Conservation (phyloP, 257 asterid genomes). For the Plantago ovata region DNA sequence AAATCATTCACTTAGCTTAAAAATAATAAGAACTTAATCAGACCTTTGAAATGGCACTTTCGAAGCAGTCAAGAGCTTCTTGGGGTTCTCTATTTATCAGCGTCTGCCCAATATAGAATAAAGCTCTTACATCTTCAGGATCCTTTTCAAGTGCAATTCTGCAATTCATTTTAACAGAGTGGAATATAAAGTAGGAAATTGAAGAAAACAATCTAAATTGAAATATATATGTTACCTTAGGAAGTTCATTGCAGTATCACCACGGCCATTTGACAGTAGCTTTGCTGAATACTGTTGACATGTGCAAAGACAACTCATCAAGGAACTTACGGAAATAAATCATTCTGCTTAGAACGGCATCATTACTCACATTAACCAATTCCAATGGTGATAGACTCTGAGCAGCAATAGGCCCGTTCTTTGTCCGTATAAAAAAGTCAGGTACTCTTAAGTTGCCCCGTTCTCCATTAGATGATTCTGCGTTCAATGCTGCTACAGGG, state of each 20-base stretch:
- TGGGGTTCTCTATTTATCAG: slow-evolving; percentile 43
- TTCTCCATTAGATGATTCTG: slow-evolving; percentile 31
- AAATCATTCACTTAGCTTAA: slow-evolving; percentile 8
- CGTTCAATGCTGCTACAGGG: slow-evolving; percentile 28
- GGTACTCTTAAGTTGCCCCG: too few relatives aligned
- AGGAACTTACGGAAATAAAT: slow-evolving; percentile 6
- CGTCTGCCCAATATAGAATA: slow-evolving; percentile 72
- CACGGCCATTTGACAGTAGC: slow-evolving; percentile 42
- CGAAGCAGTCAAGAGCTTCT: slow-evolving; percentile 69
- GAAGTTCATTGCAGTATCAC: slow-evolving; percentile 48
- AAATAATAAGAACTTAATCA: slow-evolving; percentile 17
- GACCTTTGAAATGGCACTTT: slow-evolving; percentile 71
- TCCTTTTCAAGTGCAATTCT: slow-evolving; percentile 91
- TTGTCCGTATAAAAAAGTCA: slow-evolving; percentile 32
- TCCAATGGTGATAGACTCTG: slow-evolving; percentile 59
- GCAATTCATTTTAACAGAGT: slow-evolving; percentile 36
- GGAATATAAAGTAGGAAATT: slow-evolving; percentile 25
- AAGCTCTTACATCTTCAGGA: slow-evolving; percentile 65
- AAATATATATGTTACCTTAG: slow-evolving; percentile 44
- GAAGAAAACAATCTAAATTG: slow-evolving; percentile 15
- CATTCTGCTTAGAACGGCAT: slow-evolving; percentile 8
- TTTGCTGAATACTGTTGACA: slow-evolving; percentile 60
- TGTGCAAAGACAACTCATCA: slow-evolving; percentile 17
- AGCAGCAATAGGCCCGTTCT: slow-evolving; percentile 45
- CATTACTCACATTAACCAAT: slow-evolving; percentile 58